Conservation (phyloP, 2,329 filamentous ascomycete species). For the Peltaster fructicola region DNA sequence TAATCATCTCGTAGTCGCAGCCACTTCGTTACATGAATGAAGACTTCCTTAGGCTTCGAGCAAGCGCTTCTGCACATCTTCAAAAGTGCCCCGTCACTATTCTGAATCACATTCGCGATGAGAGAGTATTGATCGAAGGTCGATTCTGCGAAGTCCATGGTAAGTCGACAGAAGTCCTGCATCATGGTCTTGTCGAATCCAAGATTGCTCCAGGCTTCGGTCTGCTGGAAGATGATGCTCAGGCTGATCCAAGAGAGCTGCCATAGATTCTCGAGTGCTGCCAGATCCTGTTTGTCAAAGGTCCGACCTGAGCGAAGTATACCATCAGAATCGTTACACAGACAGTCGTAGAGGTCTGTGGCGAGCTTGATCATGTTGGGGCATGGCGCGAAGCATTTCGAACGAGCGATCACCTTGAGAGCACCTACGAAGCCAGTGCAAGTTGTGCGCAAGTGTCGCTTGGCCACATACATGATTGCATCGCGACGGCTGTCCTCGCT, state of each 20-base stretch:
- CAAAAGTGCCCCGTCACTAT: too few relatives aligned
- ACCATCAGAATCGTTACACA: constrained; percentile 46
- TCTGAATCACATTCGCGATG: constrained; percentile 59
- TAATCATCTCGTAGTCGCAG: constrained; percentile 77
- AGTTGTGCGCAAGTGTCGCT: constrained; percentile 37
- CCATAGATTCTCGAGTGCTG: constrained; percentile 65
- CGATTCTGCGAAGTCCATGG: constrained; percentile 81
- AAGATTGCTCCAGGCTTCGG: constrained; percentile 62
- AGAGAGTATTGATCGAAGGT: constrained; percentile 74
- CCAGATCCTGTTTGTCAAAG: constrained; percentile 38
- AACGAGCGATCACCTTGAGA: constrained; percentile 36
- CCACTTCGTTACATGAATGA: constrained; percentile 65
- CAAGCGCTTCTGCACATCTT: constrained; percentile 24
- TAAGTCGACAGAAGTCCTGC: constrained; percentile 85
- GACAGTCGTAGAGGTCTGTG: constrained; percentile 43
- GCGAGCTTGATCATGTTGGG: constrained; percentile 43
- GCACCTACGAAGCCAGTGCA: constrained; percentile 39
- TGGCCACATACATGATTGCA: constrained; percentile 43
- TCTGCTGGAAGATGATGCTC: constrained; percentile 63
- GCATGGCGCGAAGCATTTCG: constrained; percentile 41
- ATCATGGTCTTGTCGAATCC: constrained; percentile 59
- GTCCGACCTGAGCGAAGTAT: constrained; percentile 41
- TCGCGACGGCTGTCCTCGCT: constrained; percentile 45
- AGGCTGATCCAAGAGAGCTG: constrained; percentile 65
- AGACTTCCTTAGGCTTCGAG: constrained; percentile 38